Conservation (phyloP, 768 basidiomycete genomes). For the Suillus tomentosus region DNA sequence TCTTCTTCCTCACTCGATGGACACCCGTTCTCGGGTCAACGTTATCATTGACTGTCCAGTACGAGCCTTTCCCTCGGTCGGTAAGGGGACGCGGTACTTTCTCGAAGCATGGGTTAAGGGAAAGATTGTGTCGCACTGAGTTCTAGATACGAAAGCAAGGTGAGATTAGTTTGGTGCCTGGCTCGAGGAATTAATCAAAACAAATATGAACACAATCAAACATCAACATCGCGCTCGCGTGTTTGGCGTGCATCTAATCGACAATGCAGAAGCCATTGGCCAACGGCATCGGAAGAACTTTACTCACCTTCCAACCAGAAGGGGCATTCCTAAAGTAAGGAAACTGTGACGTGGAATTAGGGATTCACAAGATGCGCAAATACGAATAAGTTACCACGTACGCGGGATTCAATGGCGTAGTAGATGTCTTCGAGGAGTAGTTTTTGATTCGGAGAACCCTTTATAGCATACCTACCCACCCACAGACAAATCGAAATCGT, state of each 20-base stretch:
- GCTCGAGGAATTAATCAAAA: constrained; percentile 41
- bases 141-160: constrained; percentile 51
- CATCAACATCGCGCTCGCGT: constrained; percentile 64
- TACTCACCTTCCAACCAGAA: constrained; percentile 87
- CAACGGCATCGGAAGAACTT: not conserved
- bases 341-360: constrained; percentile 51
- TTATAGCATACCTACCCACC: constrained; percentile 76
- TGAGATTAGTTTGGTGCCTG: constrained; percentile 30
- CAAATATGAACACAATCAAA: constrained; percentile 64
- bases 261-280: constrained; percentile 5
- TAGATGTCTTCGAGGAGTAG: constrained; percentile 87
- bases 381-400: constrained; percentile 40
- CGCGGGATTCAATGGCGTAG: constrained; percentile 87
- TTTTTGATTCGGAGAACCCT: constrained; percentile 87
- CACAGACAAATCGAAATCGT: constrained; percentile 14
- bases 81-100: constrained; percentile 91
- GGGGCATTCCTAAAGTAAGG: constrained; percentile 88
- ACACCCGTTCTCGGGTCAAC: constrained; percentile 89
- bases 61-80: constrained; percentile 88
- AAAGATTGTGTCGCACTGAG: constrained; percentile 88
- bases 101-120: constrained; percentile 88
- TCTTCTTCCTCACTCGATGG: constrained; percentile 87
- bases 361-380: not conserved
- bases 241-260: constrained; percentile 18
- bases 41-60: constrained; percentile 91